phyloP scores from a whole-genome alignment of 83 land plant genomes.

The Thuja plicata region DNA sequence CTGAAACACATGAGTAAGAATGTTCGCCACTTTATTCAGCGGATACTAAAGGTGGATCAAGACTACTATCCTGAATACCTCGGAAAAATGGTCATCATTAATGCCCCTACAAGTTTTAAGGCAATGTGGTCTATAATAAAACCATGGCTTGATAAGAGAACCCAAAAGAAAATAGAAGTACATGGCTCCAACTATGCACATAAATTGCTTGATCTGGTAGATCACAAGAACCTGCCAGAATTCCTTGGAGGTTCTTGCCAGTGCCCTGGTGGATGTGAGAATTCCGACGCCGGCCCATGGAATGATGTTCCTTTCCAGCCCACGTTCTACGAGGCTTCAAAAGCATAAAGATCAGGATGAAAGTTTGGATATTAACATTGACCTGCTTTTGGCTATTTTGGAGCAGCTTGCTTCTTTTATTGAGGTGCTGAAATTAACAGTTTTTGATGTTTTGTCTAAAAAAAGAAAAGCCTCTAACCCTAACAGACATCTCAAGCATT shows the following conservation, averaged over 20 bases:
- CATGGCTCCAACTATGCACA: slow-evolving; percentile 37
- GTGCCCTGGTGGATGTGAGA: slow-evolving; percentile 39
- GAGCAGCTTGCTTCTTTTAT: background rate
- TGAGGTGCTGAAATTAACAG: background rate
- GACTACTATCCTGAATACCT: slow-evolving; percentile 42
- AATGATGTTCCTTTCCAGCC: slow-evolving; percentile 23
- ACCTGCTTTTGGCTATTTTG: background rate
- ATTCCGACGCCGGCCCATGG: slow-evolving; percentile 52
- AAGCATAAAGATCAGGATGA: background rate
- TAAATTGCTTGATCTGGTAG: slow-evolving; percentile 39
- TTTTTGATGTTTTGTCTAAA: background rate
- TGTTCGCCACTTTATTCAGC: slow-evolving; percentile 42
- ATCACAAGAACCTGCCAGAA: slow-evolving; percentile 44
- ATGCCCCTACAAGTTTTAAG: slow-evolving; percentile 42
- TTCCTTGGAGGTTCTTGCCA: slow-evolving; percentile 45
- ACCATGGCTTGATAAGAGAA: slow-evolving; percentile 50
- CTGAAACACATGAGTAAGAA: slow-evolving; percentile 48
- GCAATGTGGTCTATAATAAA: slow-evolving; percentile 46
- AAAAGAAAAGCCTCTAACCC: background rate
- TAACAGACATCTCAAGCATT: background rate
- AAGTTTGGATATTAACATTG: background rate
- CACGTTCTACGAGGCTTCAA: background rate
- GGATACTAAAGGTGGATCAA: slow-evolving; percentile 35
- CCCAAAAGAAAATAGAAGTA: slow-evolving; percentile 46
- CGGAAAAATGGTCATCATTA: slow-evolving; percentile 48